These are phyloP conservation scores for Rosa multiflora DNA, from an alignment of 306 rosid genomes.

Conservation along the genomic window DNA sequence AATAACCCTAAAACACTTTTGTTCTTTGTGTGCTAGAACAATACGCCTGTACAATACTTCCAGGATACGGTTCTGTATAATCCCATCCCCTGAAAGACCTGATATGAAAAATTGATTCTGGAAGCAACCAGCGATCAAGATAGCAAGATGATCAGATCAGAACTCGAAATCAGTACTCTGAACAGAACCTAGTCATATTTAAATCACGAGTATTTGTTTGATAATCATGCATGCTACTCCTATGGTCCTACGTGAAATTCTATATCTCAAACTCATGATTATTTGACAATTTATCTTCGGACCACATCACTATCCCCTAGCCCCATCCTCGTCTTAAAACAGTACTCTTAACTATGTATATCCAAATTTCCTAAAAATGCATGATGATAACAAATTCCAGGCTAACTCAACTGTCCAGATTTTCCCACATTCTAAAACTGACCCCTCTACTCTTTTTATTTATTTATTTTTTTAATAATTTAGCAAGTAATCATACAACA, in stretches of 20 bases:
- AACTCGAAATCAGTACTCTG: neutral
- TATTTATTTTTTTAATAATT: too few species aligned
- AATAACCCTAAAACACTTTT: constrained; percentile 42
- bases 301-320: neutral
- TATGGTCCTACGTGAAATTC: neutral
- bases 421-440: neutral
- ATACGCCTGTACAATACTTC: constrained; percentile 44
- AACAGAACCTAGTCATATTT: neutral
- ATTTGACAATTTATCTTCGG: neutral
- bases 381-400: neutral
- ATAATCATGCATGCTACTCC: neutral
- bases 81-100: constrained; percentile 45
- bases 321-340: neutral
- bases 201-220: neutral
- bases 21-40: constrained; percentile 37
- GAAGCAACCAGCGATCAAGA: constrained; percentile 18
- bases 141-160: neutral
- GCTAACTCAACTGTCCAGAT: neutral
- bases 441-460: neutral
- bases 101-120: constrained; percentile 59
- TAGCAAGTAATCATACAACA: neutral
- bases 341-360: neutral
- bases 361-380: neutral
- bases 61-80: constrained; percentile 42
- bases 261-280: neutral